Percentiles rank a stretch among this genome's conserved stretches.
Conservation (phyloP, 2,329 filamentous ascomycete genomes). For the Fusarium guadeloupense region DNA sequence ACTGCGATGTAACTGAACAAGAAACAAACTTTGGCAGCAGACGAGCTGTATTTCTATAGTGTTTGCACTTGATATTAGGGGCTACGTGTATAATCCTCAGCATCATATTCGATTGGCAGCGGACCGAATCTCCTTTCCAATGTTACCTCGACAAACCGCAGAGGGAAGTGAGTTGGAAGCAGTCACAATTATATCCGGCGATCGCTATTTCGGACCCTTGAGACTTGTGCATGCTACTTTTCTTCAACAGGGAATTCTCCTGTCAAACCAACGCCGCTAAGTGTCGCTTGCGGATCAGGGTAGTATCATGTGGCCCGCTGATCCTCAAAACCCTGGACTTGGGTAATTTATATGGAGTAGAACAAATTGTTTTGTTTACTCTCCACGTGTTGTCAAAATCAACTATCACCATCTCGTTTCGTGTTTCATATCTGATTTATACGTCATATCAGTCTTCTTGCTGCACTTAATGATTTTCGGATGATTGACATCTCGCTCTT, state of each 20-base stretch:
- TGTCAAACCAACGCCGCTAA: not conserved
- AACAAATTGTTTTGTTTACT: not conserved
- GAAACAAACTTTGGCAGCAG: not conserved
- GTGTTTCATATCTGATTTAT: not conserved
- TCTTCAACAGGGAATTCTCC: constrained; percentile 9
- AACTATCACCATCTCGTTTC: constrained; percentile 7
- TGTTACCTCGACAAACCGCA: not conserved
- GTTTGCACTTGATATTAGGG: not conserved
- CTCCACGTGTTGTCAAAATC: not conserved
- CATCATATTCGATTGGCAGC: not conserved
- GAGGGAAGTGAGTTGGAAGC: constrained; percentile 1
- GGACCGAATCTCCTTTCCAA: constrained; percentile 6
- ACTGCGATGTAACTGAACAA: constrained; percentile 4
- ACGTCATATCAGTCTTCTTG: not conserved
- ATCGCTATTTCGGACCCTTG: constrained; percentile 29
- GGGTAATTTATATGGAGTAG: constrained; percentile 16
- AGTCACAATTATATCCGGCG: constrained; percentile 20
- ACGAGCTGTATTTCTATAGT: constrained; percentile 6
- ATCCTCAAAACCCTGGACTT: not conserved
- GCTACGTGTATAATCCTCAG: not conserved
- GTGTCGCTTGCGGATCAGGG: not conserved
- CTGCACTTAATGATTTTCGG: not conserved
- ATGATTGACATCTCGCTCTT: not conserved
- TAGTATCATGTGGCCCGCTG: constrained; percentile 12
- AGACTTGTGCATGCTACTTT: not conserved